phyloP scores from a whole-genome alignment of 2,329 filamentous ascomycete genomes.

The Remersonia thermophila region DNA sequence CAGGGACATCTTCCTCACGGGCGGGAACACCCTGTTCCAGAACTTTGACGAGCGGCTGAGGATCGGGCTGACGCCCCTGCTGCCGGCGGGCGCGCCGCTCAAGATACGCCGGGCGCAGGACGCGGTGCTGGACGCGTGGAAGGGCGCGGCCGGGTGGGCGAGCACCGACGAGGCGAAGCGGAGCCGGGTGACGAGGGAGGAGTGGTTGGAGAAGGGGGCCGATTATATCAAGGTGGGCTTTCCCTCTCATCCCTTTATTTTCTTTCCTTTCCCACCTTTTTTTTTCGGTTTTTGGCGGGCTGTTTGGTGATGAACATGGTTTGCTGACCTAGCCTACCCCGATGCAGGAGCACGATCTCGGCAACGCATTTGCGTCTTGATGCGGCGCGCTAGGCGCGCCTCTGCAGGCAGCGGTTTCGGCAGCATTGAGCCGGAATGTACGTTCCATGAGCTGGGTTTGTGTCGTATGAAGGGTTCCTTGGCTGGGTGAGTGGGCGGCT shows the following conservation, averaged over 20 bases:
- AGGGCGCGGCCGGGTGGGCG: constrained; percentile 80
- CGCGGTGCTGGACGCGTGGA: constrained; percentile 81
- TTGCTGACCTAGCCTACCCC: neutral
- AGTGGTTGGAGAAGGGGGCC: constrained; percentile 82
- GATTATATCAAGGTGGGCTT: constrained; percentile 76
- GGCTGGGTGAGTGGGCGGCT: too few species aligned
- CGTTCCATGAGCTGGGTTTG: too few species aligned
- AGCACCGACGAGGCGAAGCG: constrained; percentile 45
- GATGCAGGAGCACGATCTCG: constrained; percentile 51
- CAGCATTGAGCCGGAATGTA: too few species aligned
- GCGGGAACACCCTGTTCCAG: constrained; percentile 78
- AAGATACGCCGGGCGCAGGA: constrained; percentile 61
- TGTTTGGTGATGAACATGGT: neutral
- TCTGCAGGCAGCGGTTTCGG: too few species aligned
- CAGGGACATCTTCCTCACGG: constrained; percentile 82
- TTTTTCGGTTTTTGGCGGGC: neutral
- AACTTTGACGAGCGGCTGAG: constrained; percentile 76
- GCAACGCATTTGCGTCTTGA: constrained; percentile 44
- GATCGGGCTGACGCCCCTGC: constrained; percentile 56
- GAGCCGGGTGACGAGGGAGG: constrained; percentile 61
- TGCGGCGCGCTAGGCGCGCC: too few species aligned
- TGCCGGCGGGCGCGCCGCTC: constrained; percentile 59
- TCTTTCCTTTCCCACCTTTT: constrained; percentile 4
- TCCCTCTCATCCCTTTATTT: neutral
- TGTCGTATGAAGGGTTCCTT: too few species aligned